phyloP scores from a whole-genome alignment of 2,329 filamentous ascomycete species.

The Colletotrichum lentis region DNA sequence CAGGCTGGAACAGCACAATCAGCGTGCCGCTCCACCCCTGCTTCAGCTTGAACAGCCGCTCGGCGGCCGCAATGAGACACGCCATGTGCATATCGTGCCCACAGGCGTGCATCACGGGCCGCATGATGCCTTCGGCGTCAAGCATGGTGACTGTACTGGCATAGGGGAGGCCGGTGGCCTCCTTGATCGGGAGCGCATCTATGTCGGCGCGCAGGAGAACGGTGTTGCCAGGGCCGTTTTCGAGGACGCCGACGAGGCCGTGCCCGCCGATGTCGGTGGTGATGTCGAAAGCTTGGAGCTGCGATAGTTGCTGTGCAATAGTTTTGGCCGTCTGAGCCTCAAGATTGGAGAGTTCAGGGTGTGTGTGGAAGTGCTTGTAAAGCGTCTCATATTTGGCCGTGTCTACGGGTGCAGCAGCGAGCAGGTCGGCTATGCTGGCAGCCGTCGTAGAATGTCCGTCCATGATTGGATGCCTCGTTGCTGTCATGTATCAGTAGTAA shows the following conservation, averaged over 20 bases:
- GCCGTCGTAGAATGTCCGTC: neutral
- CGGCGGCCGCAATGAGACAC: constrained; percentile 62
- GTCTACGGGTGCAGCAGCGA: neutral
- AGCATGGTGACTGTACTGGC: constrained; percentile 55
- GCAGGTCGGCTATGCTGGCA: neutral
- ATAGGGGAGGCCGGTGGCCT: constrained; percentile 64
- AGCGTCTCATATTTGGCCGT: constrained; percentile 50
- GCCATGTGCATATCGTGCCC: constrained; percentile 74
- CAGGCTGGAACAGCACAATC: constrained; percentile 71
- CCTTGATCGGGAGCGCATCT: constrained; percentile 66
- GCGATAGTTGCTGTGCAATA: constrained; percentile 49
- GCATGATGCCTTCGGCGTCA: constrained; percentile 56
- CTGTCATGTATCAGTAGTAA: too few relatives aligned
- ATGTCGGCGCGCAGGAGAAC: constrained; percentile 69
- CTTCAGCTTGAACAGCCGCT: constrained; percentile 55
- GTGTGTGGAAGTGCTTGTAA: constrained; percentile 66
- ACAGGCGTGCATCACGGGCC: constrained; percentile 73
- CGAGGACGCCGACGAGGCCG: constrained; percentile 64
- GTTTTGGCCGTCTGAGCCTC: constrained; percentile 61
- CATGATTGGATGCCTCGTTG: neutral
- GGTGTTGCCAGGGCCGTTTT: constrained; percentile 63
- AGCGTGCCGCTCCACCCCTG: constrained; percentile 68
- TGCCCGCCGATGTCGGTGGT: constrained; percentile 61
- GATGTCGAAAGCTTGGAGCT: constrained; percentile 54
- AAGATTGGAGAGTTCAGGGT: constrained; percentile 67